These are phyloP conservation scores for Pneumocystis sp. DNA, from an alignment of 1,139 yeast genomes.

Conservation along the genomic window DNA sequence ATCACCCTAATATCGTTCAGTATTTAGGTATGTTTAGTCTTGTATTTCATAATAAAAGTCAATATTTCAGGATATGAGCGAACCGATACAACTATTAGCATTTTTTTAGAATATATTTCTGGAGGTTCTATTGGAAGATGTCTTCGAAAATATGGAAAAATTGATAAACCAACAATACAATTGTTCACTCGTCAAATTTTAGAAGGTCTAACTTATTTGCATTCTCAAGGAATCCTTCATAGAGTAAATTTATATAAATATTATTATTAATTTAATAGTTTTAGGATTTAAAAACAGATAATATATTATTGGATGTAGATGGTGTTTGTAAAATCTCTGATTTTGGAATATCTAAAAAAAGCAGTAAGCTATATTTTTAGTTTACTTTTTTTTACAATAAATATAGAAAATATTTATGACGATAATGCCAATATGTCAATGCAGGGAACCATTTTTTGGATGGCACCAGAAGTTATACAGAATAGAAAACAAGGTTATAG, in stretches of 20 bases:
- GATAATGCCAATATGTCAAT: constrained; percentile 91
- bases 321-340: constrained; percentile 95
- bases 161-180: constrained; percentile 62
- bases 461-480: constrained; percentile 98
- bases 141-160: constrained; percentile 66
- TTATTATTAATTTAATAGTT: constrained; percentile 21
- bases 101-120: constrained; percentile 71
- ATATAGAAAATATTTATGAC: constrained; percentile 50
- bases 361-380: constrained; percentile 23
- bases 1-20: constrained; percentile 87
- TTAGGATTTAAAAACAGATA: constrained; percentile 82
- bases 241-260: constrained; percentile 55
- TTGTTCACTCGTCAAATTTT: constrained; percentile 69
- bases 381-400: not conserved
- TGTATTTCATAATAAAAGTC: constrained; percentile 30
- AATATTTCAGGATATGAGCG: constrained; percentile 9
- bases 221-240: constrained; percentile 74
- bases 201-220: constrained; percentile 71
- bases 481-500: constrained; percentile 74
- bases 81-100: constrained; percentile 10
- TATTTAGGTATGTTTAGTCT: constrained; percentile 81
- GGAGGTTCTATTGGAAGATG: constrained; percentile 94
- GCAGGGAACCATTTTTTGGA: constrained; percentile 99
- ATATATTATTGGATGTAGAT: constrained; percentile 70
- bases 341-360: constrained; percentile 86